A percentile compares a stretch with the other conserved stretches of the same genome.
Conservation (phyloP, 257 asterid species). For the Prunella vulgaris region DNA sequence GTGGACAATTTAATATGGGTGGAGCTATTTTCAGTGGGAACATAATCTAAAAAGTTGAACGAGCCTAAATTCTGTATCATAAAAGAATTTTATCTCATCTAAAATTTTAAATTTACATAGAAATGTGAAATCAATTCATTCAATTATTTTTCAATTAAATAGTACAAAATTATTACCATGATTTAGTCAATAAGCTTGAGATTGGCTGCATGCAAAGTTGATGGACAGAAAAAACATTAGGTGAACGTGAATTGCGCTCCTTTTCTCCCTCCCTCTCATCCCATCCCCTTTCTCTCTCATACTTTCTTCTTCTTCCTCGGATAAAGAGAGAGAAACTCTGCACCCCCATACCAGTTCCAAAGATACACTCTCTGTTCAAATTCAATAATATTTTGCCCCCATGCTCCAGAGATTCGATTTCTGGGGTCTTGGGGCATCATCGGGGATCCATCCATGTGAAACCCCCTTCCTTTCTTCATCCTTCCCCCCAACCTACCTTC, state of each 20-base stretch:
- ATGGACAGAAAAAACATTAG: too few relatives aligned
- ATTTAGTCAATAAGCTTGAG: too few relatives aligned
- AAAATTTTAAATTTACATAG: too few relatives aligned
- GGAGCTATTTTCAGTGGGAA: too few relatives aligned
- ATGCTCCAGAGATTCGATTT: conserved; percentile 27
- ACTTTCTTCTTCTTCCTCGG: conserved; percentile 4
- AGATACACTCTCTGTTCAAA: neutral
- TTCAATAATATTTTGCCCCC: neutral
- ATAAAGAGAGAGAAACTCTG: neutral
- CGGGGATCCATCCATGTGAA: neutral
- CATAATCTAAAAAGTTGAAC: too few relatives aligned
- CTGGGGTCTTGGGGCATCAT: conserved; percentile 28
- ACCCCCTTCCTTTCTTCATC: neutral
- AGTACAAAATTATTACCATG: too few relatives aligned
- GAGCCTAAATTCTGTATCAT: too few relatives aligned
- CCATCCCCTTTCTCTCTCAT: neutral
- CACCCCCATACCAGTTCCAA: neutral
- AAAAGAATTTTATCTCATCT: too few relatives aligned
- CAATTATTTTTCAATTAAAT: too few relatives aligned
- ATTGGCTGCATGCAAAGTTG: too few relatives aligned
- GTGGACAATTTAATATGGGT: too few relatives aligned
- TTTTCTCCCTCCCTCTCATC: conserved; percentile 17
- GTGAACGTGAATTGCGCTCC: conserved; percentile 38
- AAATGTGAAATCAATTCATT: too few relatives aligned
- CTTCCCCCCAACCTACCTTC: neutral